Evolutionary conservation across 768 basidiomycete genomes (phyloP), one percentile per base, ranked within the genome.

Genomic region (Kwoniella bestiolae): DNA sequence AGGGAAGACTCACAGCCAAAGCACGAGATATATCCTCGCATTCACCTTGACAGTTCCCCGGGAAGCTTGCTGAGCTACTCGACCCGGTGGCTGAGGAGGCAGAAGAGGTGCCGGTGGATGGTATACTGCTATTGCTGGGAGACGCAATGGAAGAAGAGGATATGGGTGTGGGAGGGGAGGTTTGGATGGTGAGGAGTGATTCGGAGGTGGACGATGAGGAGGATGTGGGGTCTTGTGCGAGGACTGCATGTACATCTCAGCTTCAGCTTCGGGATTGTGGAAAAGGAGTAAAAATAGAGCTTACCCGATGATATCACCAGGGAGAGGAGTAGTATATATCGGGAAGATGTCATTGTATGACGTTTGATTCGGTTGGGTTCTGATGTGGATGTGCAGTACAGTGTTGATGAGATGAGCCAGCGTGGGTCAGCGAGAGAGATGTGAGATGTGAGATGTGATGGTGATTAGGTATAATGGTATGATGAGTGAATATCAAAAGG

Each of bases 101-200:
- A 18, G 62, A 29, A 38, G 62, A n/a, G 14, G 60, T 50, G 5
- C 50, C 51, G n/a, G 60, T 31, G 9, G 60, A 52, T 50, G 26
- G 5, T 18, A 28, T 56, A 50, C 47, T 41, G 8, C 38, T 41
- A 18, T 18, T 18, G 38, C 29, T 25, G 5, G 60, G 34, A 35
- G 12, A 9, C 3, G 25, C 21, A 16, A 34, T 7, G 44, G 46
- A 38, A 49, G n/a, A 25, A 16, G 38, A 51, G 5, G 52, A n/a
- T 28, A 32, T 23, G 3, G 50, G 28, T 23, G 34, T 21, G 29
- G 62, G 62, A 57, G 62, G 62, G 11, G 62, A 63, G 23, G 65
- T 66, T 35, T 66, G 65, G n/a, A 66, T 66, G 3, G 65, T 60
- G 32, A 65, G 46, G 21, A 45, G 25, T 41, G 38, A 41, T 11